Evolutionary conservation across 768 basidiomycete genomes (phyloP).

Genomic region (Xerocomellus chrysenteron): DNA sequence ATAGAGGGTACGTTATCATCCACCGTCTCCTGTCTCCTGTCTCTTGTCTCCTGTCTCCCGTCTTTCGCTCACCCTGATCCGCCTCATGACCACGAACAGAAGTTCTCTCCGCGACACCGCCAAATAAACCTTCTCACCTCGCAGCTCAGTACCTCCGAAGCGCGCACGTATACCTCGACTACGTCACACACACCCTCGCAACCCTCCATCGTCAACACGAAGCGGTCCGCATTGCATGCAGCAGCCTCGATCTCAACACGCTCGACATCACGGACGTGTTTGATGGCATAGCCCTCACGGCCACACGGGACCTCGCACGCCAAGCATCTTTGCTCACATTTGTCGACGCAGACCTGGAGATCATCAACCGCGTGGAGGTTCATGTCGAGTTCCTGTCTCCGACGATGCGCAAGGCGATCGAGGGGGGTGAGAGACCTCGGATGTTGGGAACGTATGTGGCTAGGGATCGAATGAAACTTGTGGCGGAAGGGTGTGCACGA

Average conservation of each 20-base stretch:
- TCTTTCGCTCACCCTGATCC: background rate
- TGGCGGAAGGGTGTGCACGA: conserved; percentile 66
- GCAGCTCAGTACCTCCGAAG: conserved; percentile 65
- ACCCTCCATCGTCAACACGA: conserved; percentile 66
- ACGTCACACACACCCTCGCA: conserved; percentile 49
- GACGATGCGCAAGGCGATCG: conserved; percentile 64
- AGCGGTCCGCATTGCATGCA: conserved; percentile 71
- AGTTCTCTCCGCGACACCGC: conserved; percentile 64
- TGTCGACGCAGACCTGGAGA: conserved; percentile 68
- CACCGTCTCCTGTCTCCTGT: no score
- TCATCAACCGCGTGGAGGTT: conserved; percentile 63
- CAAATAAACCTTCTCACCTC: conserved; percentile 64
- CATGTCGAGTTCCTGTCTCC: conserved; percentile 76
- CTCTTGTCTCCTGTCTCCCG: background rate
- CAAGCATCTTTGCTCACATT: conserved; percentile 63
- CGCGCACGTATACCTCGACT: conserved; percentile 63
- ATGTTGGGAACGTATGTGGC: conserved; percentile 83
- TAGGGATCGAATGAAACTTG: conserved; percentile 73
- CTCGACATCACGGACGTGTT: conserved; percentile 71
- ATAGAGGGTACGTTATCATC: conserved; percentile 56
- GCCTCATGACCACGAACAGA: conserved; percentile 37
- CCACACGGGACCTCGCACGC: conserved; percentile 62
- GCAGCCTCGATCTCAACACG: conserved; percentile 68
- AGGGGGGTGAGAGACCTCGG: conserved; percentile 63
- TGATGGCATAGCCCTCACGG: conserved; percentile 54